These are phyloP conservation scores for Daedalea quercina DNA, from an alignment of 768 basidiomycete genomes.

Conservation along the genomic window DNA sequence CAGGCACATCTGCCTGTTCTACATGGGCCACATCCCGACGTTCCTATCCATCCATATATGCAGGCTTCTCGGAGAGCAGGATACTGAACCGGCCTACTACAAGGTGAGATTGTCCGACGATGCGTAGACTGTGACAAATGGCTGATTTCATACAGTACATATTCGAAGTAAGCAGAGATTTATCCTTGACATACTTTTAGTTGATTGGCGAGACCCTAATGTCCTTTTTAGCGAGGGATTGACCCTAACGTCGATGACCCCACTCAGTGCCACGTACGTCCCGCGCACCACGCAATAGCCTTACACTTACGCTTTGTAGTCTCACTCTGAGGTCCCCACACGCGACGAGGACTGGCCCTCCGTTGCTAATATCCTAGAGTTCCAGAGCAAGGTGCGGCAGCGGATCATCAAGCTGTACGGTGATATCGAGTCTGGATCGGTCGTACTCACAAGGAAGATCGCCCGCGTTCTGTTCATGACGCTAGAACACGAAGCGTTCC, in stretches of 20 bases:
- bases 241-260: constrained; percentile 94
- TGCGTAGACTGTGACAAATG: constrained; percentile 1
- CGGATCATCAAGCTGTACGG: constrained; percentile 68
- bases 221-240: constrained; percentile 71
- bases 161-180: constrained; percentile 50
- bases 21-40: constrained; percentile 88
- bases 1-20: constrained; percentile 95
- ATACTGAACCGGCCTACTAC: constrained; percentile 80
- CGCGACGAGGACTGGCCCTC: constrained; percentile 84
- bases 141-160: constrained; percentile 41
- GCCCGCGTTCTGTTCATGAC: constrained; percentile 87
- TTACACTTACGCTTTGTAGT: constrained; percentile 32
- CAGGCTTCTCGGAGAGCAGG: constrained; percentile 61
- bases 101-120: constrained; percentile 37
- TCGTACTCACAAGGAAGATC: constrained; percentile 51
- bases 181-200: not conserved
- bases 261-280: constrained; percentile 70
- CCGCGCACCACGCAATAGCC: not conserved
- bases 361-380: constrained; percentile 61
- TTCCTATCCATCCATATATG: constrained; percentile 91
- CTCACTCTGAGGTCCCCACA: constrained; percentile 84
- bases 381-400: constrained; percentile 71
- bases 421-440: constrained; percentile 49
- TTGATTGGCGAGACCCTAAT: not conserved
- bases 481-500: constrained; percentile 85